These are phyloP conservation scores for Sanghuangporus weigelae DNA, from an alignment of 1,284 basidiomycete genomes.

Conservation along the genomic window DNA sequence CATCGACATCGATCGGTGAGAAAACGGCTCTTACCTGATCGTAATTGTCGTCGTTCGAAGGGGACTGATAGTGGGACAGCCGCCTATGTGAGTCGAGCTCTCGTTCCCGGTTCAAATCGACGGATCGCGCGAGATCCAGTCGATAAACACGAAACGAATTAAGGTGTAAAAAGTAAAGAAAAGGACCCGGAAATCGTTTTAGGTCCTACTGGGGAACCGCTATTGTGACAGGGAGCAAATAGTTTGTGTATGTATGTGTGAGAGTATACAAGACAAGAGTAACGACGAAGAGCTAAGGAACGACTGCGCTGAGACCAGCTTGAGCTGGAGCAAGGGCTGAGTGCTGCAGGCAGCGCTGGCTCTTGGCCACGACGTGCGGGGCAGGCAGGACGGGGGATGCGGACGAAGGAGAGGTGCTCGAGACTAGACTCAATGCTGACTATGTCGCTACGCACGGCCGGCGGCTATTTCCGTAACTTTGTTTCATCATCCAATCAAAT, in stretches of 20 bases:
- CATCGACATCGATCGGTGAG: neutral
- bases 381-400: neutral
- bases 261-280: neutral
- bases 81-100: neutral
- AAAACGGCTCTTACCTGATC: neutral
- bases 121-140: neutral
- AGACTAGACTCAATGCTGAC: neutral
- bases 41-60: neutral
- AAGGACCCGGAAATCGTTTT: neutral
- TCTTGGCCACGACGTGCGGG: constrained; percentile 9
- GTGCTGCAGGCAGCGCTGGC: constrained; percentile 5
- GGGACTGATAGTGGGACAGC: neutral
- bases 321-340: neutral
- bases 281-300: neutral
- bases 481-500: neutral
- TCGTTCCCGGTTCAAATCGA: neutral
- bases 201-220: neutral
- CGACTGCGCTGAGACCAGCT: constrained; percentile 1
- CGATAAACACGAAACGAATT: neutral
- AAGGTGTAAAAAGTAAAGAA: neutral
- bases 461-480: neutral
- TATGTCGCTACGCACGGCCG: neutral
- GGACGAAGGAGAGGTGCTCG: neutral
- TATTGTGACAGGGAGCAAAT: no score
- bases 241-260: neutral